Conservation (phyloP, 2,329 filamentous ascomycete species). For the Cercospora zeae-maydis region DNA sequence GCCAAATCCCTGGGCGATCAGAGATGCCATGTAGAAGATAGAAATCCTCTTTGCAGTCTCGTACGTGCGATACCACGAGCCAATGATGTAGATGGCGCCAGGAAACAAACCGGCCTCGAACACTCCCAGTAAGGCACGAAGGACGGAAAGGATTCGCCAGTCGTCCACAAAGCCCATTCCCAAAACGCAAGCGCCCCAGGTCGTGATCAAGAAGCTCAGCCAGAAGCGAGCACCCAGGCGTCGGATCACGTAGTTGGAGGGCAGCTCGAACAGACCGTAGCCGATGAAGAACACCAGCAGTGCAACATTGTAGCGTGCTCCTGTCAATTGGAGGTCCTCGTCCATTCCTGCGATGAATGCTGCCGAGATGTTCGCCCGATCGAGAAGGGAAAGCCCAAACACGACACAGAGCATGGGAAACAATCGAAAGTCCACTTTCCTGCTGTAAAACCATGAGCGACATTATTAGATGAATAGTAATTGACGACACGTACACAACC, state of each 20-base stretch:
- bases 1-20: slow-evolving; percentile 35
- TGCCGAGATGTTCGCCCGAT: slow-evolving; percentile 68
- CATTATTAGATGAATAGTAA: neutral
- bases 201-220: slow-evolving; percentile 37
- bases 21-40: slow-evolving; percentile 44
- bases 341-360: slow-evolving; percentile 66
- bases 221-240: slow-evolving; percentile 34
- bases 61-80: slow-evolving; percentile 26
- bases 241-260: slow-evolving; percentile 35
- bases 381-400: slow-evolving; percentile 65
- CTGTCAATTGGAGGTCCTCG: slow-evolving; percentile 34
- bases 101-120: slow-evolving; percentile 55
- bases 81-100: slow-evolving; percentile 36
- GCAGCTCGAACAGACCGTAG: slow-evolving; percentile 35
- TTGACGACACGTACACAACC: slow-evolving; percentile 26
- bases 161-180: slow-evolving; percentile 59
- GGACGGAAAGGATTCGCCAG: slow-evolving; percentile 51
- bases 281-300: slow-evolving; percentile 36
- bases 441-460: slow-evolving; percentile 15
- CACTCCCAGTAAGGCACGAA: slow-evolving; percentile 58
- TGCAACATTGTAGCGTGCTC: slow-evolving; percentile 33
- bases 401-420: slow-evolving; percentile 37
- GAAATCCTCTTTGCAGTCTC: slow-evolving; percentile 38
- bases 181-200: slow-evolving; percentile 60
- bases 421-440: slow-evolving; percentile 34